Evolutionary conservation across 2,329 filamentous ascomycete genomes (phyloP).

Genomic region (Colletotrichum destructivum): DNA sequence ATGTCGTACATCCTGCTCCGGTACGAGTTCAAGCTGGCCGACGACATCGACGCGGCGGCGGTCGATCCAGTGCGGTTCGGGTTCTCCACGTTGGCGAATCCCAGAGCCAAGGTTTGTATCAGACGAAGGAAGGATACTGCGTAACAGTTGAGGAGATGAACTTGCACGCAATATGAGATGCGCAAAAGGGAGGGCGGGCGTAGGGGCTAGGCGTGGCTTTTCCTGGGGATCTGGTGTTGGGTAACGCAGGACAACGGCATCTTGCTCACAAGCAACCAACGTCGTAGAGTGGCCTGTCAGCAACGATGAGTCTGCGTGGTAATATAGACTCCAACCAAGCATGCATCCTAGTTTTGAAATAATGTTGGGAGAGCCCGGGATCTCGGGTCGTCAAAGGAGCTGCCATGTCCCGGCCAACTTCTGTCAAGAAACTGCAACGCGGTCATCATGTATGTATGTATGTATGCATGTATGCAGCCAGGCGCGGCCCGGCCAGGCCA

Average conservation of each 20-base stretch:
- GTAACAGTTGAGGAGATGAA: neutral
- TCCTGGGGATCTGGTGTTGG: too few species aligned
- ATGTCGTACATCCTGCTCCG: constrained; percentile 57
- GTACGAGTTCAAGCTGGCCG: constrained; percentile 58
- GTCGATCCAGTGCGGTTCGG: constrained; percentile 17
- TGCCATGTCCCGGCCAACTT: too few species aligned
- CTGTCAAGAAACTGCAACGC: neutral
- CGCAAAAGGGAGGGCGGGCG: neutral
- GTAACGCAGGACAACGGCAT: too few species aligned
- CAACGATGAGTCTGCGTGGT: neutral
- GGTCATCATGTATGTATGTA: neutral
- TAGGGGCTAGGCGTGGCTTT: too few species aligned
- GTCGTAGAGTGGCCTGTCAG: neutral
- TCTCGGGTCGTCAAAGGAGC: neutral
- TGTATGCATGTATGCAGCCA: too few species aligned
- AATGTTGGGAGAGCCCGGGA: neutral
- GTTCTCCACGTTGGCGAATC: constrained; percentile 26
- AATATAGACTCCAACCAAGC: neutral
- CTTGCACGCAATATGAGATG: neutral
- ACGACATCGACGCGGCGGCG: constrained; percentile 47
- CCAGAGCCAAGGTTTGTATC: constrained; percentile 9
- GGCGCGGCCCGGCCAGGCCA: neutral
- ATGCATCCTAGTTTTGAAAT: neutral
- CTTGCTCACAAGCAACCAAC: too few species aligned
- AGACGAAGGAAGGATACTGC: constrained; percentile 1